Evolutionary conservation across 2,329 filamentous ascomycete genomes (phyloP).

Genomic region (Xylariaceae sp.): DNA sequence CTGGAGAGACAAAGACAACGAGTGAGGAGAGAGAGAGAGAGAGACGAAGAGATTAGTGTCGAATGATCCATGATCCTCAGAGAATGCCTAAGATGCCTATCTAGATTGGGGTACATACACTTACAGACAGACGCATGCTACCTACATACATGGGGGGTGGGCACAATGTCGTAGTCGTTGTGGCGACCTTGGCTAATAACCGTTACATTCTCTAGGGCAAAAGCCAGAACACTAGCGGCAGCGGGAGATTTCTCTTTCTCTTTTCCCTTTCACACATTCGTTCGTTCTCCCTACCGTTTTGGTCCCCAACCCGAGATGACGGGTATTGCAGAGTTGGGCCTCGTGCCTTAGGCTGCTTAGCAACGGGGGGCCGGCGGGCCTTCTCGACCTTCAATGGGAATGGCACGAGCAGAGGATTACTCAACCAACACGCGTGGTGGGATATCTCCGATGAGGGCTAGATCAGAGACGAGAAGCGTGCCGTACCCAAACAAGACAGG

Average conservation of each 20-base stretch:
- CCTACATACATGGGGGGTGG: neutral
- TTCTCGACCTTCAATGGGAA: no score
- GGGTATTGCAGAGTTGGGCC: neutral
- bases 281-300: neutral
- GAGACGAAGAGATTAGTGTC: neutral
- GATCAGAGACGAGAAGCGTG: neutral
- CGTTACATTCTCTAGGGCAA: slow-evolving; percentile 3
- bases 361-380: neutral
- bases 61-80: neutral
- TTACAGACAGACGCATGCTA: neutral
- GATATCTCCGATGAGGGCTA: neutral
- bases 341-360: neutral
- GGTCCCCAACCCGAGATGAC: neutral
- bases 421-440: neutral
- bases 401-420: no score
- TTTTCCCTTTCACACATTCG: neutral
- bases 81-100: neutral
- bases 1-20: no score
- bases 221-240: slow-evolving; percentile 1
- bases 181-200: slow-evolving; percentile 4
- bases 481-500: no score
- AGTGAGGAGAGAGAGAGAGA: neutral
- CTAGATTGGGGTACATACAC: neutral
- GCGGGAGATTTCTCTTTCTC: neutral
- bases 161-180: slow-evolving; percentile 5